phyloP scores from a whole-genome alignment of 148 eudicot genomes.

The Rheum nobile region DNA sequence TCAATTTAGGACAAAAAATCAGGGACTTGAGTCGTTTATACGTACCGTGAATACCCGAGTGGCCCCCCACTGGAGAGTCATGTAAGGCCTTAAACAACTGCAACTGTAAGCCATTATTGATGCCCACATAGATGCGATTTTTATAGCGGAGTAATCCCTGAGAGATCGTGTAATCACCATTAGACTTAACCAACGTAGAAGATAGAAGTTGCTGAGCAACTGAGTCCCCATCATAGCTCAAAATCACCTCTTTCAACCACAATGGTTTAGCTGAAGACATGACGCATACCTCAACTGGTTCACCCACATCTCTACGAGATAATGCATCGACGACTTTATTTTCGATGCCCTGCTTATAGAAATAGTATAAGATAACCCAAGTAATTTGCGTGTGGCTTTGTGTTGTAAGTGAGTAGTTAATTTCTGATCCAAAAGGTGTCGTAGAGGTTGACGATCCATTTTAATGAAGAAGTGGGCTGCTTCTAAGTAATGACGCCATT shows the following conservation, averaged over 20 bases:
- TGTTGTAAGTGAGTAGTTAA: background rate
- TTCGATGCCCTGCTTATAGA: background rate
- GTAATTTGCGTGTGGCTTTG: background rate
- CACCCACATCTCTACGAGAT: background rate
- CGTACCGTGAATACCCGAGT: background rate
- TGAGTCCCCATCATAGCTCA: too few species aligned
- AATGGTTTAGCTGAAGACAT: too few species aligned
- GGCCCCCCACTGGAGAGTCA: background rate
- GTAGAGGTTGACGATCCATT: background rate
- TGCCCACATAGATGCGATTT: too few species aligned
- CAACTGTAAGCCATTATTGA: too few species aligned
- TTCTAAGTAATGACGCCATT: background rate
- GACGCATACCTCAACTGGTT: background rate
- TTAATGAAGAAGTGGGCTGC: background rate
- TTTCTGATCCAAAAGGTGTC: background rate
- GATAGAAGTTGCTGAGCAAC: too few species aligned
- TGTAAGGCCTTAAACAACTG: background rate
- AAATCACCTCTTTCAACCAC: too few species aligned
- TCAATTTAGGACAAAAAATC: background rate
- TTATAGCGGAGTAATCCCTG: too few species aligned
- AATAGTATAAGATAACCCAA: background rate
- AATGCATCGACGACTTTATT: background rate
- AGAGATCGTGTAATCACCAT: too few species aligned
- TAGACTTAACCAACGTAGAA: too few species aligned
- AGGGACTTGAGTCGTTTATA: background rate